A percentile compares a stretch with the other conserved stretches of the same genome.
These are phyloP conservation scores for Penicillium argentinense DNA, from an alignment of 495 filamentous ascomycete genomes.

Conservation along the genomic window DNA sequence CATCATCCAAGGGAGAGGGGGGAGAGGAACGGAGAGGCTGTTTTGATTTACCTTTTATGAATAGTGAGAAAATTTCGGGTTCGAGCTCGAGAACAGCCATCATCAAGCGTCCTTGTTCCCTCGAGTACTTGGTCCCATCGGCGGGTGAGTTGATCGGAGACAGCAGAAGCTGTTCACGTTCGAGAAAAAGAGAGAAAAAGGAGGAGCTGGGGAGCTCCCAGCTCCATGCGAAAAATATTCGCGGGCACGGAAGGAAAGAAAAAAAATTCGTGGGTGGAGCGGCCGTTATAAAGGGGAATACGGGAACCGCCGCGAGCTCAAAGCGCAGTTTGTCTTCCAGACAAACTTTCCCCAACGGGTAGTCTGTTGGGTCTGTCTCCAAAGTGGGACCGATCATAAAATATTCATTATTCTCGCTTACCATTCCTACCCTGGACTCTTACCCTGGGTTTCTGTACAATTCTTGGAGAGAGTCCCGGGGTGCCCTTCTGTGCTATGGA, in stretches of 20 bases:
- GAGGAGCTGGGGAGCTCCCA: conserved; percentile 9
- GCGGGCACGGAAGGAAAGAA: conserved; percentile 23
- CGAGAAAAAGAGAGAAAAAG: conserved; percentile 8
- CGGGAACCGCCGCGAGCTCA: conserved; percentile 10
- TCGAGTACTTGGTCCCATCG: too few relatives aligned
- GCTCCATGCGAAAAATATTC: conserved; percentile 15
- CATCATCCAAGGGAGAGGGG: conserved; percentile 69
- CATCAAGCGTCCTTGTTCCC: conserved; percentile 11
- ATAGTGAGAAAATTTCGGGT: too few relatives aligned
- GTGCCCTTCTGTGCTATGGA: too few relatives aligned
- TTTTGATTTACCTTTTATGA: conserved; percentile 54
- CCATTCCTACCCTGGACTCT: too few relatives aligned
- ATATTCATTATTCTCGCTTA: too few relatives aligned
- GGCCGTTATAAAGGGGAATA: conserved; percentile 26
- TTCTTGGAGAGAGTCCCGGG: too few relatives aligned
- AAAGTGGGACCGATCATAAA: too few relatives aligned
- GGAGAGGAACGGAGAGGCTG: conserved; percentile 16
- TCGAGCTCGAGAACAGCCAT: conserved; percentile 11
- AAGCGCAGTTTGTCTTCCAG: conserved; percentile 9
- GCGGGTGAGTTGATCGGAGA: too few relatives aligned
- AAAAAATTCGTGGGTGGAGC: conserved; percentile 44
- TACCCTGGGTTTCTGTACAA: too few relatives aligned
- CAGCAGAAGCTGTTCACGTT: conserved; percentile 6
- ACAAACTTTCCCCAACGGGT: too few relatives aligned
- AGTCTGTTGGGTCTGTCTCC: too few relatives aligned